Conservation (phyloP, 371 early-diverging fungal genomes). For the Rhizopus microsporus region DNA sequence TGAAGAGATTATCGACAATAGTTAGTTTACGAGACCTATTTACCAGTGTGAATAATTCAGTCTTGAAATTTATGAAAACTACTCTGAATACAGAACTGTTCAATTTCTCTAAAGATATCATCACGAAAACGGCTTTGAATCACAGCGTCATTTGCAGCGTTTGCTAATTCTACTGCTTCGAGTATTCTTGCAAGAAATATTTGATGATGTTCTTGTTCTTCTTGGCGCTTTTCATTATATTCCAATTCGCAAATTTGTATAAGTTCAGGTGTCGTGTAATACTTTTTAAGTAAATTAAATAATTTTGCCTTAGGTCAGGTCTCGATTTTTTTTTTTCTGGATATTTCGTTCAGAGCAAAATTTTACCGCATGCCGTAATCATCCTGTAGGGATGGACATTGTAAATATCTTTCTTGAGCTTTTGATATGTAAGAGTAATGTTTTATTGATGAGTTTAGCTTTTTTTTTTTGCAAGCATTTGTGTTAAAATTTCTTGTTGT, state of each 20-base stretch:
- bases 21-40: neutral
- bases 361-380: too few relatives aligned
- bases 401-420: too few relatives aligned
- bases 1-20: neutral
- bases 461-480: too few relatives aligned
- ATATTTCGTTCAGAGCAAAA: too few relatives aligned
- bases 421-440: too few relatives aligned
- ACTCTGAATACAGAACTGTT: neutral
- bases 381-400: too few relatives aligned
- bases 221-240: neutral
- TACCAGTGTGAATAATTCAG: slow-evolving; percentile 2
- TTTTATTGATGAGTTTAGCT: too few relatives aligned
- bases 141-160: neutral
- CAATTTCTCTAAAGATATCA: neutral
- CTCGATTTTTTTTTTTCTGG: too few relatives aligned
- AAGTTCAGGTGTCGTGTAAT: neutral
- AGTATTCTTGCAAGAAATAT: slow-evolving; percentile 1
- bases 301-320: neutral
- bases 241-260: neutral
- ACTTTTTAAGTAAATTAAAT: neutral
- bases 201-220: neutral
- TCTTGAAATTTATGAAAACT: neutral
- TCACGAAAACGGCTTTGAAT: slow-evolving; percentile 4
- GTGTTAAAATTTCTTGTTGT: too few relatives aligned
- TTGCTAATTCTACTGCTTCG: slow-evolving; percentile 10